Evolutionary conservation across 129 eudicot species (phyloP).

Genomic region (Oenanthe sinensis): DNA sequence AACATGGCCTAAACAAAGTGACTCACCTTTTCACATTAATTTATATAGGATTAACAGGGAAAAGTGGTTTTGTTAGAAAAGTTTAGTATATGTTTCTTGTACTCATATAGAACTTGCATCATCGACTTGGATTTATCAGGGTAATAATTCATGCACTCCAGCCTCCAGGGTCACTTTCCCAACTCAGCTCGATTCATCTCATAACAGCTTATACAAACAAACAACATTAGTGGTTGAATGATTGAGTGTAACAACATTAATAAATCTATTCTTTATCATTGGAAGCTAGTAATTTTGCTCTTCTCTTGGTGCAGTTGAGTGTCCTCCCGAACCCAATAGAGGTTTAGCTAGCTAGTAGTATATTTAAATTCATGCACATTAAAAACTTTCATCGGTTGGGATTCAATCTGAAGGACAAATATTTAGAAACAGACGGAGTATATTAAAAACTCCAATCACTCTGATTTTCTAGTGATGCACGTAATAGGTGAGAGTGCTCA

Average conservation of each 20-base stretch:
- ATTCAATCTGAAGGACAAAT: too few relatives aligned
- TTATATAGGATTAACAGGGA: neutral
- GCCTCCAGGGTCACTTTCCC: neutral
- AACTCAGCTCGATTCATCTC: conserved; percentile 7
- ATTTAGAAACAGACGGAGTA: too few relatives aligned
- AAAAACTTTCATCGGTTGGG: too few relatives aligned
- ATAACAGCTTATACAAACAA: neutral
- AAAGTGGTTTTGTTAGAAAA: neutral
- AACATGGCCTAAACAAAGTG: conserved; percentile 25
- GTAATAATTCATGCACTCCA: conserved; percentile 2
- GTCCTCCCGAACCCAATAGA: neutral
- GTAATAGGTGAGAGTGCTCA: neutral
- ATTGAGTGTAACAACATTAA: neutral
- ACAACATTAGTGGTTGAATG: conserved; percentile 5
- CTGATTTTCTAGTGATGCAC: too few relatives aligned
- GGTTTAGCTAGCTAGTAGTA: neutral
- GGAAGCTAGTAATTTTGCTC: neutral
- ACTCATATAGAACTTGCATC: neutral
- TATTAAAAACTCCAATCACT: too few relatives aligned
- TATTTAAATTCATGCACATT: too few relatives aligned
- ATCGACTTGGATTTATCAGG: neutral
- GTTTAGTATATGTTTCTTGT: neutral
- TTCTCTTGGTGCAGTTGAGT: neutral
- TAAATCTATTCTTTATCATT: neutral
- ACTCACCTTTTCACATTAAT: conserved; percentile 33